A percentile compares a stretch with the other conserved stretches of the same genome.
These are phyloP conservation scores for Blastomyces gilchristii DNA, from an alignment of 2,329 filamentous ascomycete species.

Conservation along the genomic window DNA sequence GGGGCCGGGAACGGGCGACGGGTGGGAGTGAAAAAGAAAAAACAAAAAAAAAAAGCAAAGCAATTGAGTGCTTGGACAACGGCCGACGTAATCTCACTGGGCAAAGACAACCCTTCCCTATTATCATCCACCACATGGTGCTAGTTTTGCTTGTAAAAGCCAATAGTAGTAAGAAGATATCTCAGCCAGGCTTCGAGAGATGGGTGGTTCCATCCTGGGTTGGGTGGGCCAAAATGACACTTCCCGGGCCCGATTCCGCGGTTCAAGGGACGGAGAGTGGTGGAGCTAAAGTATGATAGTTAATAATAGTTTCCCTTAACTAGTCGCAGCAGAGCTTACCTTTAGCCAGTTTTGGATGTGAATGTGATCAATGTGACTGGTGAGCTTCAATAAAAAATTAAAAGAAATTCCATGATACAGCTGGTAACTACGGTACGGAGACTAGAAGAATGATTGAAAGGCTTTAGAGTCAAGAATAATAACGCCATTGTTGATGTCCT, in stretches of 20 bases:
- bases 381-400: neutral
- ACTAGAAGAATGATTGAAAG: no score
- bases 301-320: neutral
- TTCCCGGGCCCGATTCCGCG: slow-evolving; percentile 4
- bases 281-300: neutral
- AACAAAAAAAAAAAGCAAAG: neutral
- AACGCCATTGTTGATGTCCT: no score
- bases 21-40: no score
- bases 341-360: neutral
- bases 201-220: neutral
- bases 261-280: neutral
- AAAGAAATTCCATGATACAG: neutral
- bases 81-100: no score
- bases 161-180: neutral
- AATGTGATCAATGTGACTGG: neutral
- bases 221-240: neutral
- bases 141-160: neutral
- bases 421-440: no score
- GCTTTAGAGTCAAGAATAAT: no score
- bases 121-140: neutral
- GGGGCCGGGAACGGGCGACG: neutral
- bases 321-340: neutral
- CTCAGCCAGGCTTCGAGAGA: neutral
- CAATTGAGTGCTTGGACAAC: neutral
- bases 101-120: no score